Conservation (phyloP, 768 basidiomycete genomes). For the Megacollybia marginata region DNA sequence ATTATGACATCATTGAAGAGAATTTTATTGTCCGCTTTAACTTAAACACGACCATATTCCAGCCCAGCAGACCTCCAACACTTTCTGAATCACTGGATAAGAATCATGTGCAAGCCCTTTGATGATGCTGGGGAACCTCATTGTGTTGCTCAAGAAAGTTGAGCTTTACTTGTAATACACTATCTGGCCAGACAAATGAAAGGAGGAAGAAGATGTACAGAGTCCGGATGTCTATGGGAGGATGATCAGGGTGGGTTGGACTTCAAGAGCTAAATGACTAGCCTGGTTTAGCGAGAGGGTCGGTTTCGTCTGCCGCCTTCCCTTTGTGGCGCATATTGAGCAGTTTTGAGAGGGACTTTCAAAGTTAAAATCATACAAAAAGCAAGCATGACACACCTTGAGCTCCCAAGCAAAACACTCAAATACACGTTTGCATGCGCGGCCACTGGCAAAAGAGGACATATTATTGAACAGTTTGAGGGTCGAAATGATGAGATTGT, state of each 20-base stretch:
- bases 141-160: slow-evolving; percentile 67
- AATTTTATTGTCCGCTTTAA: slow-evolving; percentile 68
- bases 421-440: slow-evolving; percentile 52
- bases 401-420: slow-evolving; percentile 76
- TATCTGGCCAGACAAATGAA: slow-evolving; percentile 54
- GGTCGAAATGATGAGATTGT: slow-evolving; percentile 58
- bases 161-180: slow-evolving; percentile 45
- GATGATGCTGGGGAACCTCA: slow-evolving; percentile 58
- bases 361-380: background rate
- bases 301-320: slow-evolving; percentile 28
- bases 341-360: slow-evolving; percentile 58
- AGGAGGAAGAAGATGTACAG: slow-evolving; percentile 67
- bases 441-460: slow-evolving; percentile 57
- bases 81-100: slow-evolving; percentile 47
- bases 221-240: slow-evolving; percentile 64
- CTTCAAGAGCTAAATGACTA: slow-evolving; percentile 6
- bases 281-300: slow-evolving; percentile 54
- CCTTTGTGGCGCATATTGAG: slow-evolving; percentile 63
- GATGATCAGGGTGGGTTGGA: background rate
- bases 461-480: slow-evolving; percentile 58
- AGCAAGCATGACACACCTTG: slow-evolving; percentile 39
- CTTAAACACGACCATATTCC: slow-evolving; percentile 71
- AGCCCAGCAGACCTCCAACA: slow-evolving; percentile 72
- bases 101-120: slow-evolving; percentile 65
- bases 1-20: slow-evolving; percentile 65